Percentiles rank a stretch among this genome's conserved stretches.
Evolutionary conservation across 345 rosid species (phyloP).

Genomic region (Eucalyptus fibrosa): DNA sequence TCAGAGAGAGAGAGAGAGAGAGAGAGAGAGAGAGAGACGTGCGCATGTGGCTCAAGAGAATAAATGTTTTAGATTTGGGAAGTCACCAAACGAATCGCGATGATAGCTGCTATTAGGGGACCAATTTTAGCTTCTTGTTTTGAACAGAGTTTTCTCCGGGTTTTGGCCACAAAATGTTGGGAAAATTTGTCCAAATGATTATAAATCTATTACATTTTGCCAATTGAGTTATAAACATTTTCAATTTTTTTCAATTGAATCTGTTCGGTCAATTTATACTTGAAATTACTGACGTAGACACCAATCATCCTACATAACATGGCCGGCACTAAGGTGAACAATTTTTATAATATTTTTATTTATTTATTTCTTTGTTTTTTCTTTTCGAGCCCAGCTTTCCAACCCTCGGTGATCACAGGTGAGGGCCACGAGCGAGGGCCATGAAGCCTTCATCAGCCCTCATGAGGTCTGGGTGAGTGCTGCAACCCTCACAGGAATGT

Average conservation of each 20-base stretch:
- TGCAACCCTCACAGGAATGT: neutral
- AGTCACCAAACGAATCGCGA: neutral
- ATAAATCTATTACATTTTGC: too few relatives aligned
- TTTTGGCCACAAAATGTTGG: neutral
- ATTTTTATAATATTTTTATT: too few relatives aligned
- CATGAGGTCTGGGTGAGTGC: too few relatives aligned
- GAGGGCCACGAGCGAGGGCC: too few relatives aligned
- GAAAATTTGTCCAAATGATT: neutral
- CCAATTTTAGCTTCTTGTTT: neutral
- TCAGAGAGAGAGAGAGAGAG: neutral
- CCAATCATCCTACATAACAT: fast-evolving
- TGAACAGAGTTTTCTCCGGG: neutral
- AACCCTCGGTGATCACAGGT: too few relatives aligned
- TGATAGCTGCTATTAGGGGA: neutral
- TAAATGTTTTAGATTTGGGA: neutral
- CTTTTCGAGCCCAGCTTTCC: fast-evolving
- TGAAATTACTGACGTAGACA: fast-evolving
- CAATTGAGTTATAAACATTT: too few relatives aligned
- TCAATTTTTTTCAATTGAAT: fast-evolving
- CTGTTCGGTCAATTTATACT: too few relatives aligned
- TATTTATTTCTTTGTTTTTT: too few relatives aligned
- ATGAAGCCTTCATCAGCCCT: too few relatives aligned
- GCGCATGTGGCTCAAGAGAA: neutral
- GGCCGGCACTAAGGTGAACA: fast-evolving
- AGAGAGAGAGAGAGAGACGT: neutral